These are phyloP conservation scores for Helicocarpus griseus DNA, from an alignment of 2,329 filamentous ascomycete genomes.

Conservation along the genomic window DNA sequence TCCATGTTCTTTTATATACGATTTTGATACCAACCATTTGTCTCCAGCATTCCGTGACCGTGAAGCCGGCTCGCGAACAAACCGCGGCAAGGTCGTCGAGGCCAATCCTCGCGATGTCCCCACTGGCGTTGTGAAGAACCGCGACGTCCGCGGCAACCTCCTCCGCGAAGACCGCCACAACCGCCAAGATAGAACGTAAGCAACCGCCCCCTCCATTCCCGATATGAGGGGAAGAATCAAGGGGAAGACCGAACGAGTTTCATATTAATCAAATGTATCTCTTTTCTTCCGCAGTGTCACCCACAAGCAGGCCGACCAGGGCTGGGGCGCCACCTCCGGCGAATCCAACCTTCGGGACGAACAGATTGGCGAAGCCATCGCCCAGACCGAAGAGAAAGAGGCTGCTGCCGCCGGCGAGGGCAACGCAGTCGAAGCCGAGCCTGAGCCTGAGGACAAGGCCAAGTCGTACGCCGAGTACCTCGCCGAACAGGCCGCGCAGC, in stretches of 20 bases:
- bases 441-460: conserved; percentile 72
- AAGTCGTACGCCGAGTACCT: conserved; percentile 88
- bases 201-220: conserved; percentile 23
- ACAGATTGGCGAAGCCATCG: conserved; percentile 81
- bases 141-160: conserved; percentile 50
- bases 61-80: conserved; percentile 67
- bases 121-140: conserved; percentile 32
- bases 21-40: conserved; percentile 7
- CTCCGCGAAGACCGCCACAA: conserved; percentile 54
- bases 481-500: conserved; percentile 66
- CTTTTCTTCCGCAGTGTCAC: conserved; percentile 25
- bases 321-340: conserved; percentile 79
- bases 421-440: conserved; percentile 27
- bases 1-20: conserved; percentile 3
- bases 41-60: conserved; percentile 76
- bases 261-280: background rate
- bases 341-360: conserved; percentile 82
- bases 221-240: conserved; percentile 13
- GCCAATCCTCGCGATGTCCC: conserved; percentile 45
- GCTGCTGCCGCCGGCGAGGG: conserved; percentile 43
- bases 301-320: conserved; percentile 55
- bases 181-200: conserved; percentile 52
- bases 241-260: background rate
- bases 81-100: conserved; percentile 70
- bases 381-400: conserved; percentile 73